Conservation (phyloP, 2,329 filamentous ascomycete genomes). For the Cryphonectria nitschkei region DNA sequence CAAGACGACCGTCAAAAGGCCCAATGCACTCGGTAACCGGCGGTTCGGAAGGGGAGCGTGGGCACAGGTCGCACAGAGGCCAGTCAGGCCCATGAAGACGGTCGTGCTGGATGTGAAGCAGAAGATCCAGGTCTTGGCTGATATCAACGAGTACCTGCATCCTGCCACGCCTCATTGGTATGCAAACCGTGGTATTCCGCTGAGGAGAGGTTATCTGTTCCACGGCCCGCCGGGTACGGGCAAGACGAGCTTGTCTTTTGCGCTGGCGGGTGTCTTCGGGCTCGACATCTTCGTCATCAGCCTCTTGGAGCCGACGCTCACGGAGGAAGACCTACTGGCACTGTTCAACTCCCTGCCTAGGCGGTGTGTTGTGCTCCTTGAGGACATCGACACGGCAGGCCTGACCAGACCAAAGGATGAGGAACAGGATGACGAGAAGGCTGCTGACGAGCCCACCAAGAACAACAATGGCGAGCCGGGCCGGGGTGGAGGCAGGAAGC, state of each 20-base stretch:
- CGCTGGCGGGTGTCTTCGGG: constrained; percentile 67
- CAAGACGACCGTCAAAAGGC: constrained; percentile 63
- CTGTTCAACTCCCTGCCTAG: constrained; percentile 65
- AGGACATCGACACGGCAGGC: constrained; percentile 71
- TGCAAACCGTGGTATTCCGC: constrained; percentile 73
- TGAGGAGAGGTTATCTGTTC: constrained; percentile 77
- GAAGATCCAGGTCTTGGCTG: constrained; percentile 67
- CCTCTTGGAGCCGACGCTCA: constrained; percentile 61
- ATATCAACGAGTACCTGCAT: constrained; percentile 79
- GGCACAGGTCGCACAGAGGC: constrained; percentile 63
- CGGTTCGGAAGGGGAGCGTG: constrained; percentile 53
- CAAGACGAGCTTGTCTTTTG: constrained; percentile 70
- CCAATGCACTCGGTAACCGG: constrained; percentile 50
- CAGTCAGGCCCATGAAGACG: constrained; percentile 72
- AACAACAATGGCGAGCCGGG: constrained; percentile 16
- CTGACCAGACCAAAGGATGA: constrained; percentile 49
- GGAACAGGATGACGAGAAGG: constrained; percentile 30
- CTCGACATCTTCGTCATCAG: constrained; percentile 69
- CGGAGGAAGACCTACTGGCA: constrained; percentile 61
- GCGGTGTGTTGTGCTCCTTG: constrained; percentile 67
- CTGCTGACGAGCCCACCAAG: constrained; percentile 27
- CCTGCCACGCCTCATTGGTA: constrained; percentile 74
- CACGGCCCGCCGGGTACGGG: constrained; percentile 76
- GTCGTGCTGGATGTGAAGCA: constrained; percentile 72
- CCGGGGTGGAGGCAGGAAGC: constrained; percentile 25